Conservation (phyloP, 179 eudicot species). For the Beta corolliflora region DNA sequence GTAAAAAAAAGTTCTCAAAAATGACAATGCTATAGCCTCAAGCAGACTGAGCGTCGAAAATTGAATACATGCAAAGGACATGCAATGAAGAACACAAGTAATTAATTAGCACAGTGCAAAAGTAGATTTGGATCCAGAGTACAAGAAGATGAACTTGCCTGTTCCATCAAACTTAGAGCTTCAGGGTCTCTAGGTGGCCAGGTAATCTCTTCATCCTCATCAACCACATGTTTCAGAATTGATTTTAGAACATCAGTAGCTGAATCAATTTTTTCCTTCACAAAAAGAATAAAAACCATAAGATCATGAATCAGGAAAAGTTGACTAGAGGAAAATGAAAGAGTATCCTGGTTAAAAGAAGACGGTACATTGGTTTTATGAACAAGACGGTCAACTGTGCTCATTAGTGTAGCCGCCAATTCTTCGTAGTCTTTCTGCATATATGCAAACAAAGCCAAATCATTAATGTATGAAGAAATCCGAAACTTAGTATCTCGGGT, state of each 20-base stretch:
- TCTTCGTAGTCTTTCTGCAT: constrained; percentile 97
- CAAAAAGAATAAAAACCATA: neutral
- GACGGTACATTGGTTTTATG: constrained; percentile 69
- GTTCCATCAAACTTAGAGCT: constrained; percentile 73
- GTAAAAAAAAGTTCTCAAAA: neutral
- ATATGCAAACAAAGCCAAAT: constrained; percentile 14
- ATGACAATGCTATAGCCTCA: neutral
- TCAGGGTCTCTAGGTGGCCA: constrained; percentile 96
- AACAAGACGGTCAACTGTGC: constrained; percentile 84
- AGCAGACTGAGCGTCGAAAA: neutral
- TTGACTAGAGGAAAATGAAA: neutral
- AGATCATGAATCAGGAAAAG: neutral
- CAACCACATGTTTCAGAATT: constrained; percentile 72
- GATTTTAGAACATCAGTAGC: constrained; percentile 89
- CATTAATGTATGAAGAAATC: neutral
- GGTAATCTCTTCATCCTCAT: constrained; percentile 66
- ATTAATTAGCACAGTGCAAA: too few species aligned
- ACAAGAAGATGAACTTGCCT: constrained; percentile 36
- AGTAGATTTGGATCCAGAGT: neutral
- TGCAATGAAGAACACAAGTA: too few species aligned
- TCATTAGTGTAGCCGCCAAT: constrained; percentile 80
- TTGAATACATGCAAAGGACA: too few species aligned
- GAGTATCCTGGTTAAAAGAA: neutral
- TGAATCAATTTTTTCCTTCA: constrained; percentile 89
- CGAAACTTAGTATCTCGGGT: neutral